phyloP scores from a whole-genome alignment of 2,329 filamentous ascomycete species.

The Lojkania enalia region DNA sequence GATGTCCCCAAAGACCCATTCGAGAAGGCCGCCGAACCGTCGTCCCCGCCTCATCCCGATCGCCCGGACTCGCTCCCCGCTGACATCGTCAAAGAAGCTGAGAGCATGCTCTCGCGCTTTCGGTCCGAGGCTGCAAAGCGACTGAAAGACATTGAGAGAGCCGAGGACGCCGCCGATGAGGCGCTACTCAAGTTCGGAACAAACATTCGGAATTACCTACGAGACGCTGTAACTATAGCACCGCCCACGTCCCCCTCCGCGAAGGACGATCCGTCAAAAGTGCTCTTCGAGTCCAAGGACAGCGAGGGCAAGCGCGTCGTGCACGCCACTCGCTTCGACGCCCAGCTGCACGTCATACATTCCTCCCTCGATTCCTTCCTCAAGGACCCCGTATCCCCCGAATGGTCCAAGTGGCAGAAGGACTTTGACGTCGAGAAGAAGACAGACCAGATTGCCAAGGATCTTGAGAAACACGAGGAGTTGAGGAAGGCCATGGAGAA shows the following conservation, averaged over 20 bases:
- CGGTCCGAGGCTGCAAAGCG: conserved; percentile 77
- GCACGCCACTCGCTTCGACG: conserved; percentile 91
- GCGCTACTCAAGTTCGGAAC: conserved; percentile 88
- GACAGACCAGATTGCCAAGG: conserved; percentile 78
- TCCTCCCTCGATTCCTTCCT: conserved; percentile 78
- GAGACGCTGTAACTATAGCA: conserved; percentile 86
- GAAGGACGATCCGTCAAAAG: conserved; percentile 54
- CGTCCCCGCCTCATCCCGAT: conserved; percentile 39
- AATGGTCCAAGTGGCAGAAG: conserved; percentile 74
- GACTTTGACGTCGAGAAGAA: conserved; percentile 80
- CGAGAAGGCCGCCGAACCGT: conserved; percentile 22
- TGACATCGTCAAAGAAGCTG: conserved; percentile 59
- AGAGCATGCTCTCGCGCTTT: conserved; percentile 74
- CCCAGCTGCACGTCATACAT: conserved; percentile 94
- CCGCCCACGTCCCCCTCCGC: conserved; percentile 61
- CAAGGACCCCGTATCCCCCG: conserved; percentile 74
- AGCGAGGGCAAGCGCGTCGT: conserved; percentile 88
- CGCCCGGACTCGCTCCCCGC: conserved; percentile 52
- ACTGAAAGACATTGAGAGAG: conserved; percentile 84
- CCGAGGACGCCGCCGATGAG: conserved; percentile 95
- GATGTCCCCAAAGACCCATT: conserved; percentile 12
- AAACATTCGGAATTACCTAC: conserved; percentile 85
- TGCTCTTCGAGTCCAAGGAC: conserved; percentile 94
- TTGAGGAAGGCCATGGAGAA: conserved; percentile 89
- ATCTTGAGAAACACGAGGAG: conserved; percentile 85